Conservation (phyloP, 208 protist genomes). For the Leptomonas pyrrhocoris region DNA sequence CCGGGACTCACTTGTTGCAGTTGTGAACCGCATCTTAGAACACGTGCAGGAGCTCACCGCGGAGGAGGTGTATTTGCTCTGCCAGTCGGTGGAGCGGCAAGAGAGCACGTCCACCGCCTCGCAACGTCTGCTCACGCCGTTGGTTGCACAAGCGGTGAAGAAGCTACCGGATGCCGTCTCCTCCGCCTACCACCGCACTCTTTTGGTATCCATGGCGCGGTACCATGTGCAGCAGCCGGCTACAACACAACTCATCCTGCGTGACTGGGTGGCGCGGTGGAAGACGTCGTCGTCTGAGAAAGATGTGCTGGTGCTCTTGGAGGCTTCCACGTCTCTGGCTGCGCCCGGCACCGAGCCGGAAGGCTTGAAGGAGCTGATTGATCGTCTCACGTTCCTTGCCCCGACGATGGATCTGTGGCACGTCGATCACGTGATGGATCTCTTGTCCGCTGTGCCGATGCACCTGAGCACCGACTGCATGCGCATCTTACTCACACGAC, state of each 20-base stretch:
- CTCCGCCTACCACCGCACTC: constrained; percentile 54
- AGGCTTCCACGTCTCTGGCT: constrained; percentile 40
- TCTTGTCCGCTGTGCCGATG: constrained; percentile 66
- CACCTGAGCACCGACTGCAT: constrained; percentile 55
- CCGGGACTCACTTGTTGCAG: constrained; percentile 74
- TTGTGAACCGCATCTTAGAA: constrained; percentile 67
- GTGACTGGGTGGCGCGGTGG: constrained; percentile 27
- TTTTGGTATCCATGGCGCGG: constrained; percentile 66
- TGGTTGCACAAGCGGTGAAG: constrained; percentile 45
- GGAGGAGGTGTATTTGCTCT: constrained; percentile 60
- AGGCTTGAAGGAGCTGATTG: constrained; percentile 18
- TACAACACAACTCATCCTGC: constrained; percentile 40
- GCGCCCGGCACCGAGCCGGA: constrained; percentile 20
- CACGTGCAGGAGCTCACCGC: constrained; percentile 44
- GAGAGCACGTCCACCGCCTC: constrained; percentile 63
- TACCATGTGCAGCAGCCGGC: constrained; percentile 52
- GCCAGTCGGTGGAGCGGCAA: constrained; percentile 66
- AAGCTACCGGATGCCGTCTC: constrained; percentile 43
- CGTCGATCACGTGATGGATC: constrained; percentile 65
- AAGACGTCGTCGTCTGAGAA: constrained; percentile 37
- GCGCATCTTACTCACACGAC: constrained; percentile 58
- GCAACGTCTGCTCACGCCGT: constrained; percentile 45
- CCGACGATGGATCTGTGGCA: constrained; percentile 53
- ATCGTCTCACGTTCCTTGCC: constrained; percentile 40
- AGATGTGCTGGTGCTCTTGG: constrained; percentile 63